Evolutionary conservation across 257 asterid genomes (phyloP).

Genomic region (Avicennia marina): DNA sequence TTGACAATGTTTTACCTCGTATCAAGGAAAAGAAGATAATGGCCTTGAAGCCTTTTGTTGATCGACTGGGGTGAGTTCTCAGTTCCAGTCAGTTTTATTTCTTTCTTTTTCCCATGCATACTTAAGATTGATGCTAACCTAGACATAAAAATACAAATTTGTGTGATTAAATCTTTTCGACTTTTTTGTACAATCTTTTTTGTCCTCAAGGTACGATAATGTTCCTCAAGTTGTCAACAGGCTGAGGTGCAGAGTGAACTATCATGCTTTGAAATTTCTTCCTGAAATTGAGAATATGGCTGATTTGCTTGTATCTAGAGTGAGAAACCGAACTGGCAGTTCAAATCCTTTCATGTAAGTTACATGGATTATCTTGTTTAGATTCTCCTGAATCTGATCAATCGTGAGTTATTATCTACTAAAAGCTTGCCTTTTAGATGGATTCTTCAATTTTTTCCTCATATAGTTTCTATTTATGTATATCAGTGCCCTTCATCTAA

Average conservation of each 20-base stretch:
- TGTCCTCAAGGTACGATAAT: constrained; percentile 75
- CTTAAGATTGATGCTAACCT: neutral
- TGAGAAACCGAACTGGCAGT: constrained; percentile 89
- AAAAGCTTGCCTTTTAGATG: neutral
- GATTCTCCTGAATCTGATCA: constrained; percentile 8
- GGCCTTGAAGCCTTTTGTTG: constrained; percentile 98
- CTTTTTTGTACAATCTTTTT: constrained; percentile 7
- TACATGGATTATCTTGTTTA: constrained; percentile 11
- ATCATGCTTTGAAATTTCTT: constrained; percentile 95
- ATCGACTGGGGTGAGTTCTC: constrained; percentile 92
- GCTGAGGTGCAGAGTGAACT: constrained; percentile 96
- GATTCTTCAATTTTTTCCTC: too few relatives aligned
- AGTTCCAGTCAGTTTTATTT: constrained; percentile 5
- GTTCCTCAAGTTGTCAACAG: constrained; percentile 96
- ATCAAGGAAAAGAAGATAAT: constrained; percentile 93
- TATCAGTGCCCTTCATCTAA: constrained; percentile 96
- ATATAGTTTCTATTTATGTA: neutral
- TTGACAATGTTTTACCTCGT: constrained; percentile 95
- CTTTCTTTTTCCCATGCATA: constrained; percentile 10
- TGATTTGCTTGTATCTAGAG: constrained; percentile 84
- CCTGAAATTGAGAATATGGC: constrained; percentile 98
- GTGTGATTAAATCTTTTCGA: too few relatives aligned
- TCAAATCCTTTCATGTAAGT: constrained; percentile 93
- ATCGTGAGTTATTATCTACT: neutral
- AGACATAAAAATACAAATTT: neutral